phyloP scores from a whole-genome alignment of 2,329 filamentous ascomycete species.

The Exophiala calicioides region DNA sequence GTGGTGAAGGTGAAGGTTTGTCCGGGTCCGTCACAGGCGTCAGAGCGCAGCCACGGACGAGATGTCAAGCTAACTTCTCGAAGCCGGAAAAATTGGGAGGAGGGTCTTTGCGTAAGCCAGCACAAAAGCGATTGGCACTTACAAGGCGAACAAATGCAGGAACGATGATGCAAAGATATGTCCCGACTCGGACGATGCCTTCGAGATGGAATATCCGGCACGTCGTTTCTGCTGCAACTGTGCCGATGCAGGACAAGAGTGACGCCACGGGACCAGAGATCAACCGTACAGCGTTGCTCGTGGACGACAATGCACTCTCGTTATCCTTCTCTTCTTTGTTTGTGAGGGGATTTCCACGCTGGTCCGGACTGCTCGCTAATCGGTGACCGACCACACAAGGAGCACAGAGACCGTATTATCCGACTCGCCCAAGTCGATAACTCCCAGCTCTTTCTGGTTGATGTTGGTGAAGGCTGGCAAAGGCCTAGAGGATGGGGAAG shows the following conservation, averaged over 20 bases:
- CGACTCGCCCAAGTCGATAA: slow-evolving; percentile 7
- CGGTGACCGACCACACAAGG: slow-evolving; percentile 17
- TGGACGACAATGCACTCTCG: slow-evolving; percentile 22
- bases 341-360: slow-evolving; percentile 18
- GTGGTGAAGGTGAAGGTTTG: slow-evolving; percentile 10
- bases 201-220: not conserved
- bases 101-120: slow-evolving; percentile 8
- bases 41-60: slow-evolving; percentile 20
- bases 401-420: slow-evolving; percentile 1
- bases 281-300: slow-evolving; percentile 31
- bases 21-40: slow-evolving; percentile 1
- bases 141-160: slow-evolving; percentile 14
- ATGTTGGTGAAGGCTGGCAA: slow-evolving; percentile 21
- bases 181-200: not conserved
- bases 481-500: slow-evolving; percentile 18
- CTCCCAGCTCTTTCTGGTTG: slow-evolving; percentile 15
- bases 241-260: slow-evolving; percentile 11
- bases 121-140: slow-evolving; percentile 16
- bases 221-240: slow-evolving; percentile 4
- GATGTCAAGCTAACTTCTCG: not conserved
- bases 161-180: slow-evolving; percentile 11
- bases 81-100: slow-evolving; percentile 5
- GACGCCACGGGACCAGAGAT: slow-evolving; percentile 31
- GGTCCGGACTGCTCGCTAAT: slow-evolving; percentile 22
- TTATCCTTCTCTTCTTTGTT: slow-evolving; percentile 18